Evolutionary conservation across 139 green algal genomes (phyloP).

Genomic region (Picochlorum sp.): DNA sequence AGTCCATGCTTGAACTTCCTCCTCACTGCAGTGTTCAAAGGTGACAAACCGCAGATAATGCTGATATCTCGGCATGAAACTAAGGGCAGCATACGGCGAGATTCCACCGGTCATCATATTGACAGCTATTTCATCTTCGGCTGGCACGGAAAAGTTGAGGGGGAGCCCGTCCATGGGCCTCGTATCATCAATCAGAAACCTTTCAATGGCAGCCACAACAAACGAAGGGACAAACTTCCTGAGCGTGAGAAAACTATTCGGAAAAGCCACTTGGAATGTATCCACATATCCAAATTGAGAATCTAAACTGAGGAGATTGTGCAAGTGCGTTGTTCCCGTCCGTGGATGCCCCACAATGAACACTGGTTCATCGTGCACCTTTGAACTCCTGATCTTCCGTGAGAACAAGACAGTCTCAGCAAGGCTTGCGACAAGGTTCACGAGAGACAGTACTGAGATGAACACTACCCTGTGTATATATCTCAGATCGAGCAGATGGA

Average conservation of each 20-base stretch:
- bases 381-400: slow-evolving; percentile 10
- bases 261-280: slow-evolving; percentile 56
- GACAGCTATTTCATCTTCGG: slow-evolving; percentile 58
- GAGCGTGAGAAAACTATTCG: slow-evolving; percentile 43
- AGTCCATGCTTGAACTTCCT: slow-evolving; percentile 27
- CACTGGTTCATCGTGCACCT: slow-evolving; percentile 40
- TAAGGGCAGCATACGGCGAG: slow-evolving; percentile 50
- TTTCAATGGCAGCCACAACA: slow-evolving; percentile 6
- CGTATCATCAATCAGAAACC: slow-evolving; percentile 31
- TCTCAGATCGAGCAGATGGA: neutral
- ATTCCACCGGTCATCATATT: slow-evolving; percentile 37
- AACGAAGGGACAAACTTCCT: slow-evolving; percentile 22
- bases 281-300: slow-evolving; percentile 39
- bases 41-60: slow-evolving; percentile 17
- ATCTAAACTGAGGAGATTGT: slow-evolving; percentile 50
- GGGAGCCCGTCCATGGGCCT: slow-evolving; percentile 66
- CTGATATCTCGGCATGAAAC: slow-evolving; percentile 29
- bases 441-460: slow-evolving; percentile 34
- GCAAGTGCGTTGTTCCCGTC: slow-evolving; percentile 62
- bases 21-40: slow-evolving; percentile 9
- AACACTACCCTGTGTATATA: slow-evolving; percentile 39
- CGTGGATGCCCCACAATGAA: slow-evolving; percentile 51
- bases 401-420: slow-evolving; percentile 36
- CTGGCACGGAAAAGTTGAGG: slow-evolving; percentile 32
- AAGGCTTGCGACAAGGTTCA: slow-evolving; percentile 39